Conservation (phyloP, 2,329 filamentous ascomycete genomes). For the Neonectria hederae region DNA sequence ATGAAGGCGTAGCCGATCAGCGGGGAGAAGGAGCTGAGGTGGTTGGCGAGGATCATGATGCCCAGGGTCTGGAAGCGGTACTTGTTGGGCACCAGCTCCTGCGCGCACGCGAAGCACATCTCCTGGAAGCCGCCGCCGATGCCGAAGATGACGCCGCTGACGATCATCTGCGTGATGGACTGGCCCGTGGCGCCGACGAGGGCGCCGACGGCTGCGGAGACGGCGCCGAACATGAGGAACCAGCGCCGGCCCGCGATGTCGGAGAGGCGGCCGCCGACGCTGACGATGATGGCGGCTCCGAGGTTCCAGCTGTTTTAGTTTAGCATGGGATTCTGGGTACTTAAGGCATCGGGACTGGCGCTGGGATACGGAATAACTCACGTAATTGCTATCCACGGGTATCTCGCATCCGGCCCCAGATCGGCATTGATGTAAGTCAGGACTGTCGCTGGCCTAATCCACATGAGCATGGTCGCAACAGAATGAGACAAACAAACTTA, state of each 20-base stretch:
- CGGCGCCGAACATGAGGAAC: constrained; percentile 48
- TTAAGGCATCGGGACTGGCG: background rate
- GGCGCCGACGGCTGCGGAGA: constrained; percentile 47
- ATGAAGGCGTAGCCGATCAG: constrained; percentile 48
- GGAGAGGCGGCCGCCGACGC: constrained; percentile 47
- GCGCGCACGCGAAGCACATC: constrained; percentile 48
- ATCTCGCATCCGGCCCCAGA: constrained; percentile 45
- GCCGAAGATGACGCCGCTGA: constrained; percentile 50
- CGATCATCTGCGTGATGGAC: constrained; percentile 51
- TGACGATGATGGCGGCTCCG: constrained; percentile 45
- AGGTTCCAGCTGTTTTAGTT: constrained; percentile 35
- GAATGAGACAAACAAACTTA: constrained; percentile 7
- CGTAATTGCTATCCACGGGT: constrained; percentile 47
- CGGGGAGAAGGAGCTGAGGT: constrained; percentile 43
- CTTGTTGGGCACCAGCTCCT: constrained; percentile 46
- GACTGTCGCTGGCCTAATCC: constrained; percentile 41
- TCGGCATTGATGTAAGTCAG: constrained; percentile 47
- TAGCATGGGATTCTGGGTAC: background rate
- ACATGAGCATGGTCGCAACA: background rate
- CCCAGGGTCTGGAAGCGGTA: constrained; percentile 46
- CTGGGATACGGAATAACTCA: constrained; percentile 3
- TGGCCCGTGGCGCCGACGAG: constrained; percentile 51
- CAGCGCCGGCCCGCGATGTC: constrained; percentile 52
- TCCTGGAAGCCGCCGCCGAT: constrained; percentile 51
- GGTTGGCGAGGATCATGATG: constrained; percentile 45